Percentiles rank a stretch among this genome's conserved stretches.
Evolutionary conservation across 768 basidiomycete species (phyloP).

Genomic region (Amanita pseudoporphyria): DNA sequence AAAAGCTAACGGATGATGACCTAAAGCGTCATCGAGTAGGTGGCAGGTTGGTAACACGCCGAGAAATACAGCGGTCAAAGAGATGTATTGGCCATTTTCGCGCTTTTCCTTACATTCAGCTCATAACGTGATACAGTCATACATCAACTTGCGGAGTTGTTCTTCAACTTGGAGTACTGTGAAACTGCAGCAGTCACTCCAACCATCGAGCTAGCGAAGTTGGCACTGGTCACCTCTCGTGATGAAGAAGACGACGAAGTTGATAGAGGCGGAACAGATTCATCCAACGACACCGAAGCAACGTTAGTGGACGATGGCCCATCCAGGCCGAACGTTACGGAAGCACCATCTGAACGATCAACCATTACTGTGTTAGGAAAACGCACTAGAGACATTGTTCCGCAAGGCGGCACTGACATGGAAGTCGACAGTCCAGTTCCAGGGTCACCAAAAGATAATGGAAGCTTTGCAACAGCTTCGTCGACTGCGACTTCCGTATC

Average conservation of each 20-base stretch:
- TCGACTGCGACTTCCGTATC: slow-evolving; percentile 19
- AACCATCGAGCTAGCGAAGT: slow-evolving; percentile 78
- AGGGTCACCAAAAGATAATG: slow-evolving; percentile 26
- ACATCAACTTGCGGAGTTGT: slow-evolving; percentile 67
- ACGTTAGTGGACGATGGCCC: slow-evolving; percentile 76
- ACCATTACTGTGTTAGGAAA: slow-evolving; percentile 60
- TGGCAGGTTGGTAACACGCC: slow-evolving; percentile 69
- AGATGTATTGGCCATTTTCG: slow-evolving; percentile 50
- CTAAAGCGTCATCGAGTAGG: slow-evolving; percentile 80
- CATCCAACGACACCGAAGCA: slow-evolving; percentile 82
- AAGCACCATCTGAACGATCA: slow-evolving; percentile 22
- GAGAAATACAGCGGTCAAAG: slow-evolving; percentile 76
- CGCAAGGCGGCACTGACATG: slow-evolving; percentile 29
- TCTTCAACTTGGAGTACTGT: slow-evolving; percentile 63
- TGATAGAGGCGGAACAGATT: slow-evolving; percentile 64
- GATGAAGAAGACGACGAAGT: slow-evolving; percentile 83
- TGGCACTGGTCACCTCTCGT: slow-evolving; percentile 82
- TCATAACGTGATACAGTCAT: slow-evolving; percentile 45
- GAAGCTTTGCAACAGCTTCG: slow-evolving; percentile 24
- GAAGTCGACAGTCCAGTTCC: slow-evolving; percentile 44
- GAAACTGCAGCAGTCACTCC: slow-evolving; percentile 68
- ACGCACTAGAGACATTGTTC: slow-evolving; percentile 42
- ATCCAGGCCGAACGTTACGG: slow-evolving; percentile 22
- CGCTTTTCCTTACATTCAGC: slow-evolving; percentile 1
- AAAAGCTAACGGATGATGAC: slow-evolving; percentile 73